phyloP scores from a whole-genome alignment of 2,329 filamentous ascomycete genomes.

The Thermomyces lanuginosus region DNA sequence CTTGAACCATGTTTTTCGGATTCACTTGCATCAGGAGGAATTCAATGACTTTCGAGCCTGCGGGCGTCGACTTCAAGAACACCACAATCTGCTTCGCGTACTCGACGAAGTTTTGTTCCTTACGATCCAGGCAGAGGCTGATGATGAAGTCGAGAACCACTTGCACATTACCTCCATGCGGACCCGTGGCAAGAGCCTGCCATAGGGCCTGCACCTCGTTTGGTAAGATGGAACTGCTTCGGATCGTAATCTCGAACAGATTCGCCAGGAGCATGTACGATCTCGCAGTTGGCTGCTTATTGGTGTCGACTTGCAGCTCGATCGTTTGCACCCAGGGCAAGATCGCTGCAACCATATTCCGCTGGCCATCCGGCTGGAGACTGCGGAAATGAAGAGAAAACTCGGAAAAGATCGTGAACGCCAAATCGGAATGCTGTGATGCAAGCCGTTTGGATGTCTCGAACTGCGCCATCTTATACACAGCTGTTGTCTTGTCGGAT shows the following conservation, averaged over 20 bases:
- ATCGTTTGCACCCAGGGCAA: conserved; percentile 93
- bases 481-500: conserved; percentile 92
- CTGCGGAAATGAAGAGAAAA: conserved; percentile 89
- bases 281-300: conserved; percentile 72
- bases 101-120: conserved; percentile 95
- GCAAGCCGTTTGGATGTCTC: conserved; percentile 85
- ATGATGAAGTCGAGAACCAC: conserved; percentile 95
- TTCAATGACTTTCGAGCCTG: conserved; percentile 83
- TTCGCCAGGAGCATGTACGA: conserved; percentile 94
- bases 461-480: conserved; percentile 94
- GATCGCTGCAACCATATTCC: conserved; percentile 87
- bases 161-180: conserved; percentile 84
- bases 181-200: conserved; percentile 88
- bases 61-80: conserved; percentile 71
- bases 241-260: conserved; percentile 88
- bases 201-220: conserved; percentile 96
- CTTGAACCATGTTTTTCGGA: conserved; percentile 92
- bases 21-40: conserved; percentile 82
- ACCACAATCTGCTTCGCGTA: conserved; percentile 98
- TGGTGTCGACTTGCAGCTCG: conserved; percentile 79
- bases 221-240: conserved; percentile 70
- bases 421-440: conserved; percentile 72
- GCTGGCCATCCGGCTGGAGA: conserved; percentile 63
- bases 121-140: conserved; percentile 73
- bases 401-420: conserved; percentile 89